These are phyloP conservation scores for Manihot esculenta DNA, from an alignment of 441 rosid genomes.

Conservation along the genomic window DNA sequence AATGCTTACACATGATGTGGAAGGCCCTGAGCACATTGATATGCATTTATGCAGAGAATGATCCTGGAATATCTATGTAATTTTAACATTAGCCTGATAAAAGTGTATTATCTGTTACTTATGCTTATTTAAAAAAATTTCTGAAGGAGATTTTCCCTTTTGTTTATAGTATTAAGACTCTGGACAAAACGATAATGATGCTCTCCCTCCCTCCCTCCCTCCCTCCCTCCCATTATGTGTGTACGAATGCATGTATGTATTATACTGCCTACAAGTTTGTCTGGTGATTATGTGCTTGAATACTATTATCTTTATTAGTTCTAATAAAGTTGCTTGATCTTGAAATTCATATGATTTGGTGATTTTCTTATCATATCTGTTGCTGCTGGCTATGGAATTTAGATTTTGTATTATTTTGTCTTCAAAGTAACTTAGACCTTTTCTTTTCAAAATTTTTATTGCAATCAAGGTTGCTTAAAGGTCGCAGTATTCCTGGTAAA, in stretches of 20 bases:
- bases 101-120: neutral
- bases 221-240: too few relatives aligned
- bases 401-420: neutral
- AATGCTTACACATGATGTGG: neutral
- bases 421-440: neutral
- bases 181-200: neutral
- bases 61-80: too few relatives aligned
- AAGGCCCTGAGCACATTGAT: neutral
- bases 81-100: neutral
- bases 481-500: constrained; percentile 93
- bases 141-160: neutral
- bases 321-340: neutral
- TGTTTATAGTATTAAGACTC: constrained; percentile 1
- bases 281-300: neutral
- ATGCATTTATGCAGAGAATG: too few relatives aligned
- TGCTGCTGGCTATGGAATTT: neutral
- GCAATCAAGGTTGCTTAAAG: constrained; percentile 76
- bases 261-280: too few relatives aligned
- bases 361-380: neutral
- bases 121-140: neutral
- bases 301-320: neutral
- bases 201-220: neutral
- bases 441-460: neutral
- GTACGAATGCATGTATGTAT: neutral
- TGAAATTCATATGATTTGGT: neutral